Percentiles rank a stretch among this genome's conserved stretches.
These are phyloP conservation scores for Cyathus striatus DNA, from an alignment of 768 basidiomycete genomes.

Conservation along the genomic window DNA sequence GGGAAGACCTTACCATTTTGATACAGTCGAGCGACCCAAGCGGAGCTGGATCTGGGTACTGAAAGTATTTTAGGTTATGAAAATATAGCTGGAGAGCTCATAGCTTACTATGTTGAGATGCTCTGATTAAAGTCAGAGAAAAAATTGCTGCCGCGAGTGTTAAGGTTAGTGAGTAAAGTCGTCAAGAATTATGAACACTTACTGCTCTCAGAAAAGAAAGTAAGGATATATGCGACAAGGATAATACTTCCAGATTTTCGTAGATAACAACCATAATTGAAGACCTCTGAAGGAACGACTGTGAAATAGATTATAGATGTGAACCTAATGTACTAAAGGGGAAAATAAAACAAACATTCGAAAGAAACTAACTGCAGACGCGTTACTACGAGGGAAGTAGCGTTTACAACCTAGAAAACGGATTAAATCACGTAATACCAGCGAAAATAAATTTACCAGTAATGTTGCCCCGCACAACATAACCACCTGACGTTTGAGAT, in stretches of 20 bases:
- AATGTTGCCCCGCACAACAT: not conserved
- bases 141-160: not conserved
- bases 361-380: not conserved
- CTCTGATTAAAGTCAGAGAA: not conserved
- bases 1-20: not conserved
- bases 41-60: not conserved
- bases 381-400: not conserved
- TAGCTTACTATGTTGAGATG: not conserved
- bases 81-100: not conserved
- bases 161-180: not conserved
- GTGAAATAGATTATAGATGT: not conserved
- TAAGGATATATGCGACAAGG: not conserved
- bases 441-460: not conserved
- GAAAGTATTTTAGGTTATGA: not conserved
- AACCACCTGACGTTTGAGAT: not conserved
- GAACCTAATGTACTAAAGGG: not conserved
- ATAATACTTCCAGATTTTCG: not conserved
- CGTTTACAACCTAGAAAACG: not conserved
- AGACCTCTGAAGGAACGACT: not conserved
- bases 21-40: conserved; percentile 7
- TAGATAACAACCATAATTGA: not conserved
- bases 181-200: not conserved
- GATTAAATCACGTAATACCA: not conserved
- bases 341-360: not conserved
- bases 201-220: not conserved